A percentile compares a stretch with the other conserved stretches of the same genome.
These are phyloP conservation scores for Strobilomyces dryophilus DNA, from an alignment of 768 basidiomycete genomes.

Conservation along the genomic window DNA sequence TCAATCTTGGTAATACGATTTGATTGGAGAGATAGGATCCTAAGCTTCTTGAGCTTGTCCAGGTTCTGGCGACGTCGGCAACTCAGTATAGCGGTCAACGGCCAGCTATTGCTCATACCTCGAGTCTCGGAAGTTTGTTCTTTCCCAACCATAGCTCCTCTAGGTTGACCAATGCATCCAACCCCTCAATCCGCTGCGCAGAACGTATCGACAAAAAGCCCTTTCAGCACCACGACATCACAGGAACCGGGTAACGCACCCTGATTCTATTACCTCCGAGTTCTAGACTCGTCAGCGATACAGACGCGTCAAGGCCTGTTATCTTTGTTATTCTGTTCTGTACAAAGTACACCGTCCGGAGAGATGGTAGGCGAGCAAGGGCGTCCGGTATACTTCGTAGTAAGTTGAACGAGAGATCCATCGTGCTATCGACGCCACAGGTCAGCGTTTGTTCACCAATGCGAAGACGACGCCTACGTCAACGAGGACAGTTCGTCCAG, in stretches of 20 bases:
- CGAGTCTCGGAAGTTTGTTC: conserved; percentile 89
- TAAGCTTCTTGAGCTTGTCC: conserved; percentile 62
- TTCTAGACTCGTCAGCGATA: conserved; percentile 76
- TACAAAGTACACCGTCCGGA: conserved; percentile 87
- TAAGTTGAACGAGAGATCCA: conserved; percentile 96
- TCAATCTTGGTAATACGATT: conserved; percentile 91
- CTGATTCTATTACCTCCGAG: conserved; percentile 91
- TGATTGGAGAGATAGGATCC: conserved; percentile 87
- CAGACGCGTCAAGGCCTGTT: conserved; percentile 52
- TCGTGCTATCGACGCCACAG: conserved; percentile 42
- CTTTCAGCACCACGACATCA: background rate
- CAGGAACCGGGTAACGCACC: conserved; percentile 56
- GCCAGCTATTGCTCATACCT: conserved; percentile 41
- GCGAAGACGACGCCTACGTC: conserved; percentile 37
- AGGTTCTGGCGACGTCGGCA: conserved; percentile 51
- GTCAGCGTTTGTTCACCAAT: background rate
- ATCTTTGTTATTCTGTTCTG: conserved; percentile 93
- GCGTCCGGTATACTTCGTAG: conserved; percentile 66
- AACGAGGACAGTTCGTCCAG: conserved; percentile 54
- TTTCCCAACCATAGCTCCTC: conserved; percentile 97
- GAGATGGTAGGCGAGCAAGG: conserved; percentile 50
- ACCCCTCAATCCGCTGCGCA: conserved; percentile 79
- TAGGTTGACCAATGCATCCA: conserved; percentile 75
- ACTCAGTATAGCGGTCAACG: background rate
- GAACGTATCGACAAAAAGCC: background rate